Evolutionary conservation across 148 eudicot genomes (phyloP).

Genomic region (Dianthus caryophyllus): DNA sequence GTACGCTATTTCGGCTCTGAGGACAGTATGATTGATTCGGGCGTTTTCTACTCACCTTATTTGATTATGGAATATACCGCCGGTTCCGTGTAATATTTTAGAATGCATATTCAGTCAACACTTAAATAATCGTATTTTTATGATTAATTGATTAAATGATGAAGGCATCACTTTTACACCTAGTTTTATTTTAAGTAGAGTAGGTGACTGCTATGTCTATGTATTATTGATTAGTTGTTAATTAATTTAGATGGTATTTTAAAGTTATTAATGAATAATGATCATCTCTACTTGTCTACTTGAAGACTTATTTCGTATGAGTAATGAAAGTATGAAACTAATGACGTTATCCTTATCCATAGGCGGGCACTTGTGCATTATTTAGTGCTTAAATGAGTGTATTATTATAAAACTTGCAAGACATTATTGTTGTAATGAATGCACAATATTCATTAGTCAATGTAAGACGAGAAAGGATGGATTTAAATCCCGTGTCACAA

Average conservation of each 20-base stretch:
- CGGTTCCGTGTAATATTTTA: not conserved
- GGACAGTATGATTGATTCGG: not conserved
- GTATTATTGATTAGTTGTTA: not conserved
- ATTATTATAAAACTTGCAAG: too few species aligned
- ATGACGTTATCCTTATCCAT: slow-evolving; percentile 14
- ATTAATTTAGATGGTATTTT: not conserved
- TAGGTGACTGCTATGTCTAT: not conserved
- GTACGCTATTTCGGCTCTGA: too few species aligned
- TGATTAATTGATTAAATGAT: not conserved
- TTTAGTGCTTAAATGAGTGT: slow-evolving; percentile 5
- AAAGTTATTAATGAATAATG: slow-evolving; percentile 8
- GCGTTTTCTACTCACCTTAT: not conserved
- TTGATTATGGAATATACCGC: not conserved
- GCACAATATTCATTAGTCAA: too few species aligned
- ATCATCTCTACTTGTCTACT: slow-evolving; percentile 3
- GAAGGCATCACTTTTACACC: too few species aligned
- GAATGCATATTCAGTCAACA: not conserved
- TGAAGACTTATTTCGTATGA: slow-evolving; percentile 8
- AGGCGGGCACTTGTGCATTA: not conserved
- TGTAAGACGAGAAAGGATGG: too few species aligned
- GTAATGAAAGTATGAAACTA: too few species aligned
- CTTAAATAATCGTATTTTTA: slow-evolving; percentile 8
- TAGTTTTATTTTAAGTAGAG: too few species aligned
- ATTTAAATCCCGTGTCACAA: too few species aligned
- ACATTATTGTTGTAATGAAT: too few species aligned